Conservation (phyloP, 2,329 filamentous ascomycete genomes). For the Colletotrichum godetiae region DNA sequence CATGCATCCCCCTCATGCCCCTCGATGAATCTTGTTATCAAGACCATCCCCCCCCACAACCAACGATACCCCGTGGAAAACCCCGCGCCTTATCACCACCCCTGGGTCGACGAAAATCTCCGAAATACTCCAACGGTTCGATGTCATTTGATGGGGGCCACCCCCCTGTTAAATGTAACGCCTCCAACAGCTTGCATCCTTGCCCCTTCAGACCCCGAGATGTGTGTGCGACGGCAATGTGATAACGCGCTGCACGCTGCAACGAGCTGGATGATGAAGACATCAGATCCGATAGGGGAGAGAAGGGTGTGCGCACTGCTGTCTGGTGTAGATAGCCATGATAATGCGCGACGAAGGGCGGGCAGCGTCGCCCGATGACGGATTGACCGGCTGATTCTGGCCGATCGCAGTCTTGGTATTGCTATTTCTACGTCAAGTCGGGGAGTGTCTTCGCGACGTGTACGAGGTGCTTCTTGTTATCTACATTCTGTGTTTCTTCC, state of each 20-base stretch:
- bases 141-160: slow-evolving; percentile 13
- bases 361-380: not conserved
- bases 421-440: slow-evolving; percentile 3
- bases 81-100: slow-evolving; percentile 28
- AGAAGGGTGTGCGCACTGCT: not conserved
- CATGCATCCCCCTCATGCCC: not conserved
- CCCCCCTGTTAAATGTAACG: not conserved
- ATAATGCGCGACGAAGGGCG: not conserved
- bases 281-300: not conserved
- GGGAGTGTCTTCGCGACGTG: not conserved
- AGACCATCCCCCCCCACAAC: too few relatives aligned
- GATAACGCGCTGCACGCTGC: slow-evolving; percentile 13
- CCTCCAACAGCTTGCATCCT: not conserved
- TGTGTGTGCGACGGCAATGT: not conserved
- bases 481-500: not conserved
- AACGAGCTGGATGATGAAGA: not conserved
- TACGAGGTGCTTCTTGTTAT: not conserved
- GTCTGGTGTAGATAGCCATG: not conserved
- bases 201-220: not conserved
- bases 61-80: not conserved
- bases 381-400: not conserved
- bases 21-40: slow-evolving; percentile 5
- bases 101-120: not conserved
- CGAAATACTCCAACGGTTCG: slow-evolving; percentile 27
- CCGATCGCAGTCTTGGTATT: not conserved